A percentile compares a stretch with the other conserved stretches of the same genome.
These are phyloP conservation scores for Pelargonium myrrhifolium DNA, from an alignment of 441 rosid genomes.

Conservation along the genomic window DNA sequence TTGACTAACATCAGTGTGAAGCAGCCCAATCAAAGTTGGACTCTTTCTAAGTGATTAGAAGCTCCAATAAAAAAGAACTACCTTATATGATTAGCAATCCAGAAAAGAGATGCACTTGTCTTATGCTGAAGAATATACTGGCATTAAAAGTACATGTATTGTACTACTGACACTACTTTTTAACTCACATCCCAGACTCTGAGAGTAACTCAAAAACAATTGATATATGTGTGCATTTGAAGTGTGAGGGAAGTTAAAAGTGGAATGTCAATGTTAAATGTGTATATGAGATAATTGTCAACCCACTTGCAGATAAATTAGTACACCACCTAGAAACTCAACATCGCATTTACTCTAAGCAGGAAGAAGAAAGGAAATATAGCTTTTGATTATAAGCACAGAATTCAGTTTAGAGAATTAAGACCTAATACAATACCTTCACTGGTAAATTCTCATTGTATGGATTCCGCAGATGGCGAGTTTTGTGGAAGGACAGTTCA, in stretches of 20 bases:
- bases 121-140: not conserved
- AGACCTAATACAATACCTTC: constrained; percentile 46
- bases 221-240: not conserved
- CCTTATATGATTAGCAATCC: not conserved
- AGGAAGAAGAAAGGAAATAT: not conserved
- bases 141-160: not conserved
- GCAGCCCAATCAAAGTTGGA: not conserved
- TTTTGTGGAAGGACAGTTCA: constrained; percentile 89
- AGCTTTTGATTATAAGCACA: not conserved
- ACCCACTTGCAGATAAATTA: not conserved
- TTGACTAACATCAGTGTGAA: no score
- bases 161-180: not conserved
- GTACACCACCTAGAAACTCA: not conserved
- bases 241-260: not conserved
- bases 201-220: not conserved
- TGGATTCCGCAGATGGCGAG: constrained; percentile 92
- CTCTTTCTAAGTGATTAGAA: not conserved
- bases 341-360: not conserved
- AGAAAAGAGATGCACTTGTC: not conserved
- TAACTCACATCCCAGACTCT: not conserved
- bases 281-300: not conserved
- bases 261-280: not conserved
- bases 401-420: not conserved
- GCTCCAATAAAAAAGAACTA: not conserved
- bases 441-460: constrained; percentile 96